Base-by-base conservation (phyloP, 2,329 filamentous ascomycete genomes). In the Ascochyta koolunga region DNA sequence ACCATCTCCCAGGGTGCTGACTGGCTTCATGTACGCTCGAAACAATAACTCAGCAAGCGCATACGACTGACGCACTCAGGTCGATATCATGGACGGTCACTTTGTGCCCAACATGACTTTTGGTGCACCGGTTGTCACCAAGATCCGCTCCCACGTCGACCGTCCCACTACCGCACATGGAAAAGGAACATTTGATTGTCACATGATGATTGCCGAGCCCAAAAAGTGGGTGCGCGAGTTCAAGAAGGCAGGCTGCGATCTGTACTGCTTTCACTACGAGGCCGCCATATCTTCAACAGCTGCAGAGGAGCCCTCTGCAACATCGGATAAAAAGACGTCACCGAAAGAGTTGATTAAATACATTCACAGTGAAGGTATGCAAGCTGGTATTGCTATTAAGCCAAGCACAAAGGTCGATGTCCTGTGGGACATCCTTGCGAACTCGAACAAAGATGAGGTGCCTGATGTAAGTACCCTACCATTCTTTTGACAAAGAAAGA, bases 251-350 rank as follows among this genome's bases (percentile, higher is more conserved):
- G 95, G 95, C 48, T 97, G 93, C 78, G 92, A 99, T 76, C 83
- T 99, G n/a, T 99, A 99, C 82, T 98, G 95, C 82, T 99, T 99
- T 82, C 95, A 99, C 82, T 98, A 98, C 78, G 95, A 99, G 79
- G 95, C 95, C 22, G 95, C 95, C 60, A 84, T 95, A 42, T 78
- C 80, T 64, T 96, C 91, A 44, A 90, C 89, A 37, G 91, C 90
- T 31, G 92, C 93, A 68, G 91, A 93, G 71, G 86, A 83, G 49
- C 93, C 93, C 41, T 86, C 89, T 65, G 84, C 82, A 50, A 83
- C 79, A 48, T 86, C 86, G 13, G 89, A 89, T 50, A 76, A 80
- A 56, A 89, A 86, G 75, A 98, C 93, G 2, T 92, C 79, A 68
- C 93, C 95, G 5, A 88, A 86, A 69, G 90, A 93, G 65, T 80